Evolutionary conservation across 352 stramenopile species (phyloP), one percentile per base, ranked within the genome.

Genomic region (Pythium sp.): DNA sequence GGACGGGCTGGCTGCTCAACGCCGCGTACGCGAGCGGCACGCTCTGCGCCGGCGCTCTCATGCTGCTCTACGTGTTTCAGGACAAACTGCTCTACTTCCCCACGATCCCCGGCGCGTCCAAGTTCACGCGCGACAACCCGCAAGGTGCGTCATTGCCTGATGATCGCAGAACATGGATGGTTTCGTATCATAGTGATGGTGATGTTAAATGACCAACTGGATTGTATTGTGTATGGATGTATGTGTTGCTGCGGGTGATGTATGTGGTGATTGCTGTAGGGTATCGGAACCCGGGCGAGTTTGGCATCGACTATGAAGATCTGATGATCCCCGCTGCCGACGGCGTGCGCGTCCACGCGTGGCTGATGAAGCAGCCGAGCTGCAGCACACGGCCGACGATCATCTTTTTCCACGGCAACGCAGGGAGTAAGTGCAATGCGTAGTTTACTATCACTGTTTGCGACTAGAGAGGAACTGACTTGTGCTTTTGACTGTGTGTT

Each of bases 321-420:
- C 70, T 97, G 60, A 90, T 88, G 76, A 97, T 98, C 62, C 68
- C 68, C 28, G 89, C 84, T 43, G 79, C 75, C 18, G 94, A 98
- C 72, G 87, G 89, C 15, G 81, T 97, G 28, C 76, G 76, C 22
- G 80, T 98, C 62, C 91, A 98, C 74, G 89, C 92, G 57, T 98
- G 95, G 95, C 74, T 98, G 15, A 87, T 98, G 68, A 91, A 96
- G 59, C 90, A 97, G 55, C 80, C 77, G 3, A 68, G 88, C n/a
- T 72, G 78, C 62, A 64, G 58, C 8, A 65, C 9, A 14, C 67
- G 82, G 1, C 88, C 92, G 32, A 99, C 95, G 11, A 76, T 99
- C 59, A 83, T 99, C 36, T 99, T 98, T 64, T 98, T 98, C 75
- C 95, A 99, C 58, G 95, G 93, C 68, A 98, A 98, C 73, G 94